Evolutionary conservation across 495 filamentous ascomycete species (phyloP).

Genomic region (Darksidea phi): DNA sequence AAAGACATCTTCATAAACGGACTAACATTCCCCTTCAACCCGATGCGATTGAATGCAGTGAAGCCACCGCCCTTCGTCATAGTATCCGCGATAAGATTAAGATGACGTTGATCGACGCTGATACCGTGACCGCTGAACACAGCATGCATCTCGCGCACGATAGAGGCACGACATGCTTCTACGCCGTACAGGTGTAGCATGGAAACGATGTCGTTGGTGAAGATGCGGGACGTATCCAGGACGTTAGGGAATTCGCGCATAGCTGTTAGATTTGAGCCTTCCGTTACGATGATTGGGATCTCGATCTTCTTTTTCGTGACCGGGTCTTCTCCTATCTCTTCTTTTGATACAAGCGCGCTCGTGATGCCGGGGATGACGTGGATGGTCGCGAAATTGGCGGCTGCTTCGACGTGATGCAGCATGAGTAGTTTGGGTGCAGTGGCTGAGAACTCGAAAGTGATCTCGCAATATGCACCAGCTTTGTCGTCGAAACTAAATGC

Average conservation of each 20-base stretch:
- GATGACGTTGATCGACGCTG: conserved; percentile 83
- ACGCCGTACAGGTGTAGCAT: conserved; percentile 87
- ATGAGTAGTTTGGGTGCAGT: conserved; percentile 87
- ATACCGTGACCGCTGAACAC: conserved; percentile 94
- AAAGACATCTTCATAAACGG: conserved; percentile 98
- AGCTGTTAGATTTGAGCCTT: conserved; percentile 83
- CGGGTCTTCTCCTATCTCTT: conserved; percentile 52
- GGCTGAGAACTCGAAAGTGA: conserved; percentile 80
- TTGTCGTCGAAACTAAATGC: conserved; percentile 78
- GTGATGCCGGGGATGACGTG: conserved; percentile 78
- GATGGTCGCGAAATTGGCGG: conserved; percentile 72
- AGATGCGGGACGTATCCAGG: conserved; percentile 81
- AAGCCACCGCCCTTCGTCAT: conserved; percentile 92
- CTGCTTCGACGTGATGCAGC: conserved; percentile 80
- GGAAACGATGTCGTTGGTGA: conserved; percentile 88
- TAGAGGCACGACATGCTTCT: conserved; percentile 81
- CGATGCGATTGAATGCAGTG: conserved; percentile 85
- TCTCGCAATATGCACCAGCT: conserved; percentile 69
- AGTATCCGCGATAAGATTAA: conserved; percentile 93
- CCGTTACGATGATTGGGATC: conserved; percentile 64
- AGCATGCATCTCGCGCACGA: conserved; percentile 79
- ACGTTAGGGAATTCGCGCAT: conserved; percentile 84
- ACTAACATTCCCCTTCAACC: conserved; percentile 74
- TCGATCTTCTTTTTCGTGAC: conserved; percentile 49
- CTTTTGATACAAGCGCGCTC: conserved; percentile 66